Evolutionary conservation across 2,329 filamentous ascomycete genomes (phyloP), one percentile per base, ranked within the genome.

Genomic region (Aspergillus tamarii): DNA sequence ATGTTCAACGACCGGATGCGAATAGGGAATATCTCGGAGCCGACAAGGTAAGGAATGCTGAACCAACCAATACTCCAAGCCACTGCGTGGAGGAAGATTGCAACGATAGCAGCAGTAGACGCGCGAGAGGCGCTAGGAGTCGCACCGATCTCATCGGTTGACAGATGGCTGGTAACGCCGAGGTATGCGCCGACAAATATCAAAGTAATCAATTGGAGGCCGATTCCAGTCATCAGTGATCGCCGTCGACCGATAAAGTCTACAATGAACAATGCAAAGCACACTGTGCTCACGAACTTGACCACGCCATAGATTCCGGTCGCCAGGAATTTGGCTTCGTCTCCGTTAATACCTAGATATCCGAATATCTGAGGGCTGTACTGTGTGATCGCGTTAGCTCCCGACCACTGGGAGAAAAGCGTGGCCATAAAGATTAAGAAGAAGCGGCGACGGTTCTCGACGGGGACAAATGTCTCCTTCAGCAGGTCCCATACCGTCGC

Each of bases 61-160:
- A 58, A 74, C 74, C 67, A 73, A 67, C 77, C 77, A 26, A 78
- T 73, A 21, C 76, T 75, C 65, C 81, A 84, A 5, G 80, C 82
- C 53, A 84, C 81, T 0, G 74, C 81, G 57, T 84, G 81, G 9
- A 83, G 69, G 55, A 80, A 84, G 23, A 84, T 76, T 2, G 78
- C 76, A 0, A 80, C 81, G 26, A 84, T 76, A 3, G 81, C 82
- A 0, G 69, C 79, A 36, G 80, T 68, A 0, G 75, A 76, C 5
- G 80, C 72, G 1, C 67, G 74, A 60, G 4, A 76, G 4, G 61
- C 67, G 11, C 63, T 61, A 70, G 46, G 59, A 3, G n/a, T 63
- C 61, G 53, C 64, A 28, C 61, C 77, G 69, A 57, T 73, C 63
- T 66, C 30, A 0, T 60, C 61, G 0, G 60, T 11, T 3, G 57